Base-by-base conservation (phyloP, 1,139 yeast genomes). In the Spencermartinsiella ligniputridi region DNA sequence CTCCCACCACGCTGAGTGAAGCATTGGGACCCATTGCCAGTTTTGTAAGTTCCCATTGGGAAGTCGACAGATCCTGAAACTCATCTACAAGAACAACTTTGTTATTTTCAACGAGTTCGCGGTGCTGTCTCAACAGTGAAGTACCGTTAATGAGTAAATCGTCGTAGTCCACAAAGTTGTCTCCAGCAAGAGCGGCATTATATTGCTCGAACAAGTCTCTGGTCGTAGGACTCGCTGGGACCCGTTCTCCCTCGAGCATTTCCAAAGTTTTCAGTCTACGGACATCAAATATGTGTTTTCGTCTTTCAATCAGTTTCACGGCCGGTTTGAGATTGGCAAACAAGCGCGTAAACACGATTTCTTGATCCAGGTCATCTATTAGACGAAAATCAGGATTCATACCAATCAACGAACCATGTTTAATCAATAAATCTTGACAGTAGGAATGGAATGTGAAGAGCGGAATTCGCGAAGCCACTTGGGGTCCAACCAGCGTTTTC, bases 401-500 rank as follows among this genome's bases (percentile, higher is more conserved):
- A 0, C 79, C 83, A 1, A 80, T 65, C 35, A 66, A 62, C 16
- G 61, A 50, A 2, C 94, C 92, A 61, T 78, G 77, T 30, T 69
- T 67, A 48, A 72, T 69, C 34, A 89, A 64, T 27, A 86, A 70
- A 35, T 78, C 65, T 47, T 75, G 75, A 57, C 96, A 86, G 24
- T 88, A 76, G 47, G 94, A 79, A 61, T 90, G 97, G 58, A 89
- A 88, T 0, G 97, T 90, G 1, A 96, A 96, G 30, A 87, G 77
- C 42, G 81, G 64, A 19, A 89, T 64, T 13, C 45, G 22, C 16
- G 46, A 13, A 32, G 53, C 48, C 41, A 33, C 3, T 6, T 41
- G 41, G 4, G 35, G 27, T 22, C 65, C 58, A 4, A 86, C 60
- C 34, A 96, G 66, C 39, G 77, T 82, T 9, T 69, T 66, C 81